Base-by-base conservation (phyloP, 768 basidiomycete species). In the Asterophora parasitica region DNA sequence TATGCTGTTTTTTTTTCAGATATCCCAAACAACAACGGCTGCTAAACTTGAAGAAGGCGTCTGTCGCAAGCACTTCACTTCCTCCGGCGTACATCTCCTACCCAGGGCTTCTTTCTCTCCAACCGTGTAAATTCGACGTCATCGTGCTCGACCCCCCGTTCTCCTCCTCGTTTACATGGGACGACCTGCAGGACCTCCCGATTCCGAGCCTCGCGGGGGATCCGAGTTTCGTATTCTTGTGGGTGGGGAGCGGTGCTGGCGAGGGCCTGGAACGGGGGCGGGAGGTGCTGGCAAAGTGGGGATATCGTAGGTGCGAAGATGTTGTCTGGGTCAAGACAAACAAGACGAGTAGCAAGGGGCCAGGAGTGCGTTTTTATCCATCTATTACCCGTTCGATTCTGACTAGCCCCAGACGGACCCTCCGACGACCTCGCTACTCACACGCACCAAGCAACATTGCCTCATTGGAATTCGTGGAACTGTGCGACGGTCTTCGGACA, bases 321-420 rank as follows among this genome's bases (percentile, higher is more conserved):
- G 89, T 99, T n/a, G 90, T 96, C 4, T 98, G 93, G 94, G 86
- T 96, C 47, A 92, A 92, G 70, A 94, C 92, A 38, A 99, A 97
- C 62, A 77, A 76, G 50, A 73, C 67, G 16, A 75, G 70, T 17
- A 87, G 88, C 62, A 73, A 73, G 12, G 88, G 88, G 1, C 85
- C 91, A 44, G 88, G 87, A 47, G 86, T 88, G 61, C 58, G 82
- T 71, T 12, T 35, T 42, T 39, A 40, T 34, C 17, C 46, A 16
- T 16, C 20, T n/a, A 20, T 35, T 33, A 31, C 34, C 26, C 15
- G 47, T 39, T 20, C 32, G 35, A 43, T 23, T 46, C 48, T 58
- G 31, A 57, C 37, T 39, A 23, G 15, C 48, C 30, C 42, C 55
- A 91, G 86, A 88, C 87, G 37, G 90, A 92, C 61, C 82, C 85